These are phyloP conservation scores for Blepharisma japonicum DNA, from an alignment of 73 alveolate genomes.

Conservation along the genomic window DNA sequence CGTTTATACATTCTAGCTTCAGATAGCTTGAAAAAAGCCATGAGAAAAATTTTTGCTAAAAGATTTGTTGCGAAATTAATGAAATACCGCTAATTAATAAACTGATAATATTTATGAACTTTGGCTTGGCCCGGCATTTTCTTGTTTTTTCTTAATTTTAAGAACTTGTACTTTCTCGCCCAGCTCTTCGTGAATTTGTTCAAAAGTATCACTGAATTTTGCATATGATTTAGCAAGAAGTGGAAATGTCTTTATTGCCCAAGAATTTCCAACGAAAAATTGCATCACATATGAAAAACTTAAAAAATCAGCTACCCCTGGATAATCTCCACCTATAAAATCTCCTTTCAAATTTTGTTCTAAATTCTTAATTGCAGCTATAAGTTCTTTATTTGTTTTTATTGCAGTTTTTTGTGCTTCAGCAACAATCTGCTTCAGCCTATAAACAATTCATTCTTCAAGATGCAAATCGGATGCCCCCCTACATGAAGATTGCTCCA, in stretches of 20 bases:
- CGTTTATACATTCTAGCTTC: too few species aligned
- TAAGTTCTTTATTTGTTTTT: constrained; percentile 15
- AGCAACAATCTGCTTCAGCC: background rate
- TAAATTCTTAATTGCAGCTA: background rate
- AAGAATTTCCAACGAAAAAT: constrained; percentile 6
- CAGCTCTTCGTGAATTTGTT: background rate
- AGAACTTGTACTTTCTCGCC: constrained; percentile 3
- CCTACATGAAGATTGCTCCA: background rate
- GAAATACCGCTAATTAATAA: too few species aligned
- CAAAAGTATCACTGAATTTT: background rate
- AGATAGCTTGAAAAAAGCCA: too few species aligned
- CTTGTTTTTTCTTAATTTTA: background rate
- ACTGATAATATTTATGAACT: too few species aligned
- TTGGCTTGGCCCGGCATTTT: background rate
- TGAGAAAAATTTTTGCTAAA: too few species aligned
- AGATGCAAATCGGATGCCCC: background rate
- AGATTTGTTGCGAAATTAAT: too few species aligned
- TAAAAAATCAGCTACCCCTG: background rate
- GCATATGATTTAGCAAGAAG: background rate
- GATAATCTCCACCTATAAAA: background rate
- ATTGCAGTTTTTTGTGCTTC: background rate
- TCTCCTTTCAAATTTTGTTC: background rate
- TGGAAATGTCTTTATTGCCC: constrained; percentile 20
- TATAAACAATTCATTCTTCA: constrained; percentile 18
- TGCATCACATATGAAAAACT: background rate